phyloP scores from a whole-genome alignment of 2,329 filamentous ascomycete species.

The Aureobasidium subglaciale region DNA sequence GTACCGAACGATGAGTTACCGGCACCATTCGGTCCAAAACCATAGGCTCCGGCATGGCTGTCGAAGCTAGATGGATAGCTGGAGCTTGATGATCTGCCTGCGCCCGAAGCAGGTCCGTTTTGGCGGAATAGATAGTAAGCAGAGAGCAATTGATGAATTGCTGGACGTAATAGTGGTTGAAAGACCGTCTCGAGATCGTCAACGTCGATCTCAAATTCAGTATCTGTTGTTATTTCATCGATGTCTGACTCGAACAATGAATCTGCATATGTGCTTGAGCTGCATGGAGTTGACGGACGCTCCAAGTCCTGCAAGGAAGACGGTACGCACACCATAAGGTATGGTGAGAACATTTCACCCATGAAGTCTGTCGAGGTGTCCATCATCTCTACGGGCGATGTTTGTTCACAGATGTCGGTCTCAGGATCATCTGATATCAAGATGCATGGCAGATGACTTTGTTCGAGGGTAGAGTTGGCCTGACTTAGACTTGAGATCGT shows the following conservation, averaged over 20 bases:
- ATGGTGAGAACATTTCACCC: not conserved
- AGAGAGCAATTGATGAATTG: not conserved
- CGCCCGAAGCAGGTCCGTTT: not conserved
- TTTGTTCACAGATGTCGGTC: not conserved
- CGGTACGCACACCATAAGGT: not conserved
- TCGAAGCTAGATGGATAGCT: not conserved
- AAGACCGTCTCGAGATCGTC: not conserved
- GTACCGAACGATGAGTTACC: not conserved
- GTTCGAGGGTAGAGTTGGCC: not conserved
- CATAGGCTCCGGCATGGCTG: not conserved
- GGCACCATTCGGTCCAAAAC: not conserved
- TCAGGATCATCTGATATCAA: not conserved
- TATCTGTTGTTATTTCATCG: not conserved
- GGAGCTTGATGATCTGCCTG: not conserved
- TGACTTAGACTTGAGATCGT: too few species aligned
- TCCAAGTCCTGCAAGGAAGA: not conserved
- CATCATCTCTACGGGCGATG: not conserved
- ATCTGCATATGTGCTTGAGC: not conserved
- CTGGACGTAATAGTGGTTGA: not conserved
- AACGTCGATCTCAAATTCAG: not conserved
- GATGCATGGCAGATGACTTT: not conserved
- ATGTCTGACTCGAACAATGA: slow-evolving; percentile 4
- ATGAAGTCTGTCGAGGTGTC: not conserved
- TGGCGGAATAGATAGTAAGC: not conserved
- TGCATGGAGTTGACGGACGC: not conserved